These are phyloP conservation scores for Dendrocalamus latiflorus DNA, from an alignment of 202 grass and related monocot species.

Conservation along the genomic window DNA sequence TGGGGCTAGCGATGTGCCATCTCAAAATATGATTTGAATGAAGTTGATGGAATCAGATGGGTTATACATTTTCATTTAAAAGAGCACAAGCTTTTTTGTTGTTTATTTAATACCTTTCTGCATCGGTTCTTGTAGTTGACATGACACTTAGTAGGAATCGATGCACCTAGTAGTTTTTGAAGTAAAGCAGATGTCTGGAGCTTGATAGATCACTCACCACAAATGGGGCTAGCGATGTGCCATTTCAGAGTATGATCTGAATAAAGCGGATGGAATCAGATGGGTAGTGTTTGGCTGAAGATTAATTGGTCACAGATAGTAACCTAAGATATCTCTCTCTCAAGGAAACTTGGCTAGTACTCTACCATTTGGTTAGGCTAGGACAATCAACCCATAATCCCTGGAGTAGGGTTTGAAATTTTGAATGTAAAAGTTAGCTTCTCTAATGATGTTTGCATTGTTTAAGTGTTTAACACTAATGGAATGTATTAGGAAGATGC, in stretches of 20 bases:
- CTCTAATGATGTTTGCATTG: no score
- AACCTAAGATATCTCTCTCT: background rate
- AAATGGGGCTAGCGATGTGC: background rate
- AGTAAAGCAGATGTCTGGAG: background rate
- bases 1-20: background rate
- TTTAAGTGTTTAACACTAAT: no score
- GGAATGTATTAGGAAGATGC: no score
- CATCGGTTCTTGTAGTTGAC: background rate
- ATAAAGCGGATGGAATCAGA: conserved; percentile 20
- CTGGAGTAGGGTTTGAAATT: no score
- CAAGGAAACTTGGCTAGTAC: conserved; percentile 16
- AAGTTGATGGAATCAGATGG: conserved; percentile 20
- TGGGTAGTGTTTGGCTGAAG: conserved; percentile 7
- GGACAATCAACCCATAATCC: background rate
- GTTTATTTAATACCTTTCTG: background rate
- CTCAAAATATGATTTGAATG: background rate
- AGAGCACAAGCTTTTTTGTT: no score
- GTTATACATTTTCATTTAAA: no score
- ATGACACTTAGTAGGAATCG: background rate
- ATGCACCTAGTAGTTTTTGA: conserved; percentile 5
- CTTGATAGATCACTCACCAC: background rate
- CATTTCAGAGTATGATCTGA: background rate
- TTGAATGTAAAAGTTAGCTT: no score
- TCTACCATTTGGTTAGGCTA: background rate
- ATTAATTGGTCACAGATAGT: background rate